Conservation (phyloP, 2,329 filamentous ascomycete genomes). For the Pezicula carpinea region DNA sequence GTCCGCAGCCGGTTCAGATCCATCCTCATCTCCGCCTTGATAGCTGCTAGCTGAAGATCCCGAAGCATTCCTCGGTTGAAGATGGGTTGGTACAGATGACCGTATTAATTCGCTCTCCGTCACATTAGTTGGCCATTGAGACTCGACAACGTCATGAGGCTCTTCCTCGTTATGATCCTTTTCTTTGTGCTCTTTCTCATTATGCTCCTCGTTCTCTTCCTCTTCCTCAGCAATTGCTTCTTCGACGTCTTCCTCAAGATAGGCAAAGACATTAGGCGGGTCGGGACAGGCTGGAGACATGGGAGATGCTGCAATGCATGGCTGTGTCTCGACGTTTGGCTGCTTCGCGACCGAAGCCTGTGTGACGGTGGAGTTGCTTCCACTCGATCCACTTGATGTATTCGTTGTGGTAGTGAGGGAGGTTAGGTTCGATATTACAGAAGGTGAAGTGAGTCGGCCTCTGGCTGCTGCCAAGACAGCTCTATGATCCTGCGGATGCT, state of each 20-base stretch:
- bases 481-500: slow-evolving; percentile 19
- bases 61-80: slow-evolving; percentile 22
- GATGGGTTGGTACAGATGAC: slow-evolving; percentile 6
- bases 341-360: slow-evolving; percentile 26
- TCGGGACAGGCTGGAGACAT: slow-evolving; percentile 27
- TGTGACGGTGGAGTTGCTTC: slow-evolving; percentile 37
- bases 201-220: slow-evolving; percentile 3
- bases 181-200: slow-evolving; percentile 7
- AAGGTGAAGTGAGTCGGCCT: slow-evolving; percentile 27
- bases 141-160: slow-evolving; percentile 3
- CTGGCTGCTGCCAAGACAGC: slow-evolving; percentile 19
- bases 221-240: slow-evolving; percentile 3
- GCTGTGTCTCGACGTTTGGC: slow-evolving; percentile 11
- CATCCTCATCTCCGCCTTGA: slow-evolving; percentile 26
- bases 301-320: slow-evolving; percentile 15
- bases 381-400: slow-evolving; percentile 35
- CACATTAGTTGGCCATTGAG: slow-evolving; percentile 13
- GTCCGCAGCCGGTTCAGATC: slow-evolving; percentile 29
- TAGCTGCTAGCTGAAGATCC: slow-evolving; percentile 28
- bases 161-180: slow-evolving; percentile 2
- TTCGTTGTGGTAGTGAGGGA: slow-evolving; percentile 26
- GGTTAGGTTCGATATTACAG: slow-evolving; percentile 28
- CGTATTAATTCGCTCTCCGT: slow-evolving; percentile 5
- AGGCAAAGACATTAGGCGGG: slow-evolving; percentile 25
- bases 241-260: slow-evolving; percentile 11